phyloP scores from a whole-genome alignment of 495 filamentous ascomycete genomes.

The Penicillium angulare region DNA sequence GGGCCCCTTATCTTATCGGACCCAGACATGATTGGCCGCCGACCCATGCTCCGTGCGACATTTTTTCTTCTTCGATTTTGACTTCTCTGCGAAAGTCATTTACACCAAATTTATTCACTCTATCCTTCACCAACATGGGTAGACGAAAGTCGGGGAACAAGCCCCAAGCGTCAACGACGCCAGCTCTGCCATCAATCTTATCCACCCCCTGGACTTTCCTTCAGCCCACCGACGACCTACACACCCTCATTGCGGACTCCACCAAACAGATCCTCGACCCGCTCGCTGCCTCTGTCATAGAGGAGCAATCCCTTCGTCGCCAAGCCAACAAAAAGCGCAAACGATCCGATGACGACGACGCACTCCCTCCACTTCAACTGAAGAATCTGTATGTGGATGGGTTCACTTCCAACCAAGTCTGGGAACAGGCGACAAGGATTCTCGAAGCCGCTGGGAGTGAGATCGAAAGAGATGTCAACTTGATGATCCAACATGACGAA shows the following conservation, averaged over 20 bases:
- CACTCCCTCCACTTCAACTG: constrained; percentile 57
- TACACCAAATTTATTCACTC: too few relatives aligned
- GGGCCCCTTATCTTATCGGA: constrained; percentile 23
- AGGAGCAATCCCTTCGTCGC: constrained; percentile 59
- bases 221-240: constrained; percentile 61
- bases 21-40: constrained; percentile 9
- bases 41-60: constrained; percentile 16
- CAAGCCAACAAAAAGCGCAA: constrained; percentile 67
- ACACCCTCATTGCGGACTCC: constrained; percentile 61
- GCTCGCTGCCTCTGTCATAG: constrained; percentile 65
- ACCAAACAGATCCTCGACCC: constrained; percentile 76
- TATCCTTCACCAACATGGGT: constrained; percentile 15
- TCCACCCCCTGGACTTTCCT: constrained; percentile 57
- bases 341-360: constrained; percentile 42
- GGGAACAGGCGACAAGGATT: constrained; percentile 88
- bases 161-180: background rate
- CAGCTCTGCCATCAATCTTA: constrained; percentile 26
- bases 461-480: constrained; percentile 31
- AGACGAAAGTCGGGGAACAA: constrained; percentile 9
- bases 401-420: constrained; percentile 85
- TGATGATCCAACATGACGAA: constrained; percentile 23
- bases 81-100: too few relatives aligned
- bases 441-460: constrained; percentile 35
- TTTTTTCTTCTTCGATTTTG: constrained; percentile 24
- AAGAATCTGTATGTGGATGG: constrained; percentile 81